phyloP scores from a whole-genome alignment of 306 rosid species.

The Ochetophila trinervis region DNA sequence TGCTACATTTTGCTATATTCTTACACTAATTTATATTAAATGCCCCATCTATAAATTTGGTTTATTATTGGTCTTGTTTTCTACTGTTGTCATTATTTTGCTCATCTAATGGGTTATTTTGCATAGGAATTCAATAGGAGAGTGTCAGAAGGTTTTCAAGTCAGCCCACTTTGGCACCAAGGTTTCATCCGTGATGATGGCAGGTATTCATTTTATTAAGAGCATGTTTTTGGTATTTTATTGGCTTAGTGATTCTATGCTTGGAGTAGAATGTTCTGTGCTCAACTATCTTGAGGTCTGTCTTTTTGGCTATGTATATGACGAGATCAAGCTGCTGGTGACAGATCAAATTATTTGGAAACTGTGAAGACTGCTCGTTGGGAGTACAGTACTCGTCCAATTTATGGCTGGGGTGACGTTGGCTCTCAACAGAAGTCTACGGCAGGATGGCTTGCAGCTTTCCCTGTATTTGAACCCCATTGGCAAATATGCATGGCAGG shows the following conservation, averaged over 20 bases:
- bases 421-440: constrained; percentile 80
- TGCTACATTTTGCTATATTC: no score
- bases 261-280: background rate
- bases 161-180: constrained; percentile 89
- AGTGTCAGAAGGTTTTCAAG: constrained; percentile 93
- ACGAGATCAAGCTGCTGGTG: constrained; percentile 30
- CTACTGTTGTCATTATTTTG: background rate
- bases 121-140: constrained; percentile 66
- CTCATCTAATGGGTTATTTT: constrained; percentile 19
- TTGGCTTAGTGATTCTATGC: background rate
- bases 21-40: no score
- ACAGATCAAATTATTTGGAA: constrained; percentile 73
- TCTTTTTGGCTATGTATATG: constrained; percentile 16
- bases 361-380: constrained; percentile 83
- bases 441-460: constrained; percentile 99
- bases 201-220: constrained; percentile 39
- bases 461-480: constrained; percentile 98
- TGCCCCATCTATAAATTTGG: no score
- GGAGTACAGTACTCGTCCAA: constrained; percentile 87
- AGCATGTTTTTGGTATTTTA: background rate
- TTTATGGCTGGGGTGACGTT: constrained; percentile 96
- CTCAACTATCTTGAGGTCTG: constrained; percentile 8
- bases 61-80: background rate
- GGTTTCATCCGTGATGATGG: constrained; percentile 90
- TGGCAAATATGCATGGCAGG: constrained; percentile 97